Percentiles rank a stretch among this genome's conserved stretches.
Conservation (phyloP, 2,329 filamentous ascomycete genomes). For the Exophiala spinifera region DNA sequence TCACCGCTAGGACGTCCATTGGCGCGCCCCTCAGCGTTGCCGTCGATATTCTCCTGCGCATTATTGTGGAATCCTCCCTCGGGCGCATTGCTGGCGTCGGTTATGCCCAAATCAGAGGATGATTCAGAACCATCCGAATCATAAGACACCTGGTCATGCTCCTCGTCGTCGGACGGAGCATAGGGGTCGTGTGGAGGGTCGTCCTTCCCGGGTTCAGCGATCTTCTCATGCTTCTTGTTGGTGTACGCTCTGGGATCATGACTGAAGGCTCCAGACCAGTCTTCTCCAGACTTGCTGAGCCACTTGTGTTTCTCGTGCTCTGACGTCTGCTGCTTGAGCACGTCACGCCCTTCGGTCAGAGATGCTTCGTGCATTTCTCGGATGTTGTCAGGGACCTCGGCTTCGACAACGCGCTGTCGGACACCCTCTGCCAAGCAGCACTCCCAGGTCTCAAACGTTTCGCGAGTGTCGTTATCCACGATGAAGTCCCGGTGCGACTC, state of each 20-base stretch:
- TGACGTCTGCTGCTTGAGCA: constrained; percentile 66
- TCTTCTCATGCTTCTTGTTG: constrained; percentile 52
- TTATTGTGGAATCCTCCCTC: constrained; percentile 24
- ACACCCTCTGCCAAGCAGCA: constrained; percentile 87
- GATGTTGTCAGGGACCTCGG: constrained; percentile 69
- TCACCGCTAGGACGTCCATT: constrained; percentile 32
- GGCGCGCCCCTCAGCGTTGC: constrained; percentile 17
- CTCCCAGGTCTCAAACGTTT: constrained; percentile 94
- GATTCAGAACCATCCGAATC: constrained; percentile 34
- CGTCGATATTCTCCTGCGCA: constrained; percentile 17
- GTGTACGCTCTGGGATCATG: constrained; percentile 65
- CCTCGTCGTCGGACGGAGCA: constrained; percentile 44
- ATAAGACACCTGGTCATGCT: constrained; percentile 30
- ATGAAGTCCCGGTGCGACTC: constrained; percentile 80
- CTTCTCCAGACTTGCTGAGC: constrained; percentile 73
- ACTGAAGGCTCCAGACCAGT: constrained; percentile 86
- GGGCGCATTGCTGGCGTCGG: constrained; percentile 49
- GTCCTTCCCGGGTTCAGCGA: constrained; percentile 55
- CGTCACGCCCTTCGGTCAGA: constrained; percentile 73
- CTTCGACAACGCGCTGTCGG: constrained; percentile 64
- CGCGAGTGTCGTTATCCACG: constrained; percentile 79
- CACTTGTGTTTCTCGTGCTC: constrained; percentile 73
- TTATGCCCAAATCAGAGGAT: constrained; percentile 56
- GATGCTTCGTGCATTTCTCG: constrained; percentile 78
- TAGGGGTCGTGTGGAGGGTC: constrained; percentile 52